These are phyloP conservation scores for Russula foetens DNA, from an alignment of 768 basidiomycete species.

Conservation along the genomic window DNA sequence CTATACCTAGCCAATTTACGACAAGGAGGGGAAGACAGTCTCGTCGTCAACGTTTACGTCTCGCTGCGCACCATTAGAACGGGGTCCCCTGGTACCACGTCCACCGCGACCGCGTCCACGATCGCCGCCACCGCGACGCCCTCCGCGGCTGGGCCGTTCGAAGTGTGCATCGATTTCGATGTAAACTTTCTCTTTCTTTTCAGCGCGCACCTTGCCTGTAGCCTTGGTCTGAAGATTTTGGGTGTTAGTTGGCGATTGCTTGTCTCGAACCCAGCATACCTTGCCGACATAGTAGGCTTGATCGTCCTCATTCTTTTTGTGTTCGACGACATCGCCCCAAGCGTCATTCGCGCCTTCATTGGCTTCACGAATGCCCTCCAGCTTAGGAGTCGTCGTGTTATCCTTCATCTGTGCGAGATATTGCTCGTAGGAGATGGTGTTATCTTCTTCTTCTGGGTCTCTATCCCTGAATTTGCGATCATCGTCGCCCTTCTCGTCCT, in stretches of 20 bases:
- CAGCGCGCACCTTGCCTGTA: conserved; percentile 54
- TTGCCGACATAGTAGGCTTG: conserved; percentile 83
- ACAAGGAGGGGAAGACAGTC: conserved; percentile 83
- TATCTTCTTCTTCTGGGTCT: conserved; percentile 82
- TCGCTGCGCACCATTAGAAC: conserved; percentile 31
- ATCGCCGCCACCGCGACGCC: conserved; percentile 39
- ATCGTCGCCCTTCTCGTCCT: conserved; percentile 29
- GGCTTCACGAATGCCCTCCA: conserved; percentile 60
- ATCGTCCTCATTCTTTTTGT: conserved; percentile 59
- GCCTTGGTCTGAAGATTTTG: conserved; percentile 44
- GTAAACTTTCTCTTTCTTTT: conserved; percentile 88
- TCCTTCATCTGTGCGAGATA: conserved; percentile 81
- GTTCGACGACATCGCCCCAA: conserved; percentile 64
- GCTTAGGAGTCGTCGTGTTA: conserved; percentile 60
- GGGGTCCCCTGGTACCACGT: conserved; percentile 33
- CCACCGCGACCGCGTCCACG: conserved; percentile 35
- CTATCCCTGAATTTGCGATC: conserved; percentile 39
- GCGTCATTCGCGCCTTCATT: conserved; percentile 69
- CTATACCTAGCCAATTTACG: conserved; percentile 27
- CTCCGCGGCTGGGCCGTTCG: conserved; percentile 69
- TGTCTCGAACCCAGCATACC: conserved; percentile 37
- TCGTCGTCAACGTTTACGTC: conserved; percentile 73
- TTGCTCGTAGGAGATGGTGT: conserved; percentile 89
- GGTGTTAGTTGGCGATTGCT: neutral
- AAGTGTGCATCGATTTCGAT: conserved; percentile 90